Percentiles rank a stretch among this genome's conserved stretches.
Conservation (phyloP, 2,329 filamentous ascomycete genomes). For the Aspergillus sp. region DNA sequence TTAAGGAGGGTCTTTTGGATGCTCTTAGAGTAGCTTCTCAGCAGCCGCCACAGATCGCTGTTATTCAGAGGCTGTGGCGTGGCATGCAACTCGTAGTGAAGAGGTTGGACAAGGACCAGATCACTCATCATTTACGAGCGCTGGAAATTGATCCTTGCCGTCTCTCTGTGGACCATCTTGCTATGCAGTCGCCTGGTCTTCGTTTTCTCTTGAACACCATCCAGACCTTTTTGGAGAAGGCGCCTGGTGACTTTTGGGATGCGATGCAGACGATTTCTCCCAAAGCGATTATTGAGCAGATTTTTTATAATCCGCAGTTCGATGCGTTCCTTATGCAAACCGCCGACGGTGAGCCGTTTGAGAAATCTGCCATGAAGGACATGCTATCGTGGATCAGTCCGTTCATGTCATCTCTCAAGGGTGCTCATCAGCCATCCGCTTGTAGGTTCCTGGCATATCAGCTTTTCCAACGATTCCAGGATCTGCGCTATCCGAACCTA, state of each 20-base stretch:
- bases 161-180: conserved; percentile 59
- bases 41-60: conserved; percentile 44
- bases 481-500: conserved; percentile 32
- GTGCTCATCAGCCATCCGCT: conserved; percentile 68
- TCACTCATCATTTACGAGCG: conserved; percentile 69
- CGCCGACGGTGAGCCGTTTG: conserved; percentile 46
- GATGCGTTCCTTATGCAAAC: conserved; percentile 48
- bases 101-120: conserved; percentile 64
- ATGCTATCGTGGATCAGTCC: conserved; percentile 71
- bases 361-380: conserved; percentile 52
- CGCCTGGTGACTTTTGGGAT: conserved; percentile 78
- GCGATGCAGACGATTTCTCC: conserved; percentile 75
- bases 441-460: conserved; percentile 72
- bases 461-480: conserved; percentile 56
- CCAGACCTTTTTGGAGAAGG: conserved; percentile 64
- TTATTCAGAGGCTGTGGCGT: conserved; percentile 71
- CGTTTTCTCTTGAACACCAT: conserved; percentile 65
- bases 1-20: conserved; percentile 64
- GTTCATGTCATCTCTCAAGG: conserved; percentile 70
- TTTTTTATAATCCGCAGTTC: conserved; percentile 67
- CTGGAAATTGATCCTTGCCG: conserved; percentile 65
- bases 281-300: conserved; percentile 72
- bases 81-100: conserved; percentile 68
- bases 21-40: conserved; percentile 59
- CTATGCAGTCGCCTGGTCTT: conserved; percentile 56